phyloP scores from a whole-genome alignment of 768 basidiomycete species.

The button mushroom (Agaricus bisporus) region DNA sequence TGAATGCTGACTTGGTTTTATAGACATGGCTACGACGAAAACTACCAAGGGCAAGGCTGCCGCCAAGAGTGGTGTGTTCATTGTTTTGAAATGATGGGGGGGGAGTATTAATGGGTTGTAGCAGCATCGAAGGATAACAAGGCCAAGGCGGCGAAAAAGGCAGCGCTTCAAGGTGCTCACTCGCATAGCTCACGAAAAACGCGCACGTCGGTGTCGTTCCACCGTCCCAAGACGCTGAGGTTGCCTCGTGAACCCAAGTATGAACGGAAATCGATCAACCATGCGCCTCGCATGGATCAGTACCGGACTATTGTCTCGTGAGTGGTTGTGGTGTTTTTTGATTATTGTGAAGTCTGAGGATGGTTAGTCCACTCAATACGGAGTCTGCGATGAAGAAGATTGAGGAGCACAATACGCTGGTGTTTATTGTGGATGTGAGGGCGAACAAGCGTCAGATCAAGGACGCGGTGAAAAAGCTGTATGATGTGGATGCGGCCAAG shows the following conservation, averaged over 20 bases:
- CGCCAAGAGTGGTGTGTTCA: constrained; percentile 31
- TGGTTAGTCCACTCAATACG: constrained; percentile 75
- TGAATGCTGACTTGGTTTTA: constrained; percentile 9
- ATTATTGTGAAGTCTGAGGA: background rate
- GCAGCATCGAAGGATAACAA: constrained; percentile 48
- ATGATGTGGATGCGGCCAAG: constrained; percentile 94
- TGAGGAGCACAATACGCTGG: constrained; percentile 98
- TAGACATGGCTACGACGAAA: constrained; percentile 62
- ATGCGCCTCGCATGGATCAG: constrained; percentile 94
- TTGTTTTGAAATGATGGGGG: background rate
- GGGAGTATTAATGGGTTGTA: background rate
- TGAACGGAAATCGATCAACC: constrained; percentile 91
- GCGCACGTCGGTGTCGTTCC: constrained; percentile 85
- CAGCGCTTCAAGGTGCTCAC: constrained; percentile 83
- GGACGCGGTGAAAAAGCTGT: constrained; percentile 98
- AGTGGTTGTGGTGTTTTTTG: constrained; percentile 20
- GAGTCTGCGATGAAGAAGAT: constrained; percentile 99
- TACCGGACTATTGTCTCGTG: constrained; percentile 91
- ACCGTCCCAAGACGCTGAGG: constrained; percentile 90
- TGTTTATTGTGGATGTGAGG: constrained; percentile 94
- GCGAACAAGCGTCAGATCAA: constrained; percentile 99
- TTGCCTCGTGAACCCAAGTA: constrained; percentile 84
- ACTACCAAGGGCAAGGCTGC: constrained; percentile 59
- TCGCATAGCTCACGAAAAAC: constrained; percentile 74
- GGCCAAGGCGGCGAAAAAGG: constrained; percentile 95